Evolutionary conservation across 2,329 filamentous ascomycete genomes (phyloP).

Genomic region (Scolecobasidium constrictum): DNA sequence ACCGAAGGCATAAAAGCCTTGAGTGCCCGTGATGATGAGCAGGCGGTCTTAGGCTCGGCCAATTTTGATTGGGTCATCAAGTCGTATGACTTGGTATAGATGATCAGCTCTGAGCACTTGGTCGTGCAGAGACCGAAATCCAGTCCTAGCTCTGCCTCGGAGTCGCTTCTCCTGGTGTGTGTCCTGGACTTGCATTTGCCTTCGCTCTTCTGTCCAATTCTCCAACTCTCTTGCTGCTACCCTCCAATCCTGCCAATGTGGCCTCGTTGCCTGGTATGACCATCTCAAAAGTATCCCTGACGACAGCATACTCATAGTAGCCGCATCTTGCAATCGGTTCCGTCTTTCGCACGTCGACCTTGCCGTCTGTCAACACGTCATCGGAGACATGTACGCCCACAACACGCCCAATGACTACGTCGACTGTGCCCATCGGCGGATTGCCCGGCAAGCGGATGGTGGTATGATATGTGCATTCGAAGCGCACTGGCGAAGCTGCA

Average conservation of each 20-base stretch:
- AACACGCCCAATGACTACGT: constrained; percentile 47
- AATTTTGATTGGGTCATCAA: too few relatives aligned
- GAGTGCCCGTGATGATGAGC: too few relatives aligned
- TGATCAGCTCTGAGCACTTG: too few relatives aligned
- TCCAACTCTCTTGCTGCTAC: constrained; percentile 20
- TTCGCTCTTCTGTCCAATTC: constrained; percentile 3
- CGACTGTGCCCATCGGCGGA: constrained; percentile 45
- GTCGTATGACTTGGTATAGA: too few relatives aligned
- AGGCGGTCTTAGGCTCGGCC: too few relatives aligned
- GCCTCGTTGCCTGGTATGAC: constrained; percentile 30
- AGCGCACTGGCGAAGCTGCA: constrained; percentile 41
- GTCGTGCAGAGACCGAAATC: too few relatives aligned
- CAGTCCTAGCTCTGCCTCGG: too few relatives aligned
- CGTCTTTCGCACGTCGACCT: constrained; percentile 45
- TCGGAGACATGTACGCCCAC: constrained; percentile 48
- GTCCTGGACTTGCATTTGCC: too few relatives aligned
- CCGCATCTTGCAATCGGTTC: constrained; percentile 50
- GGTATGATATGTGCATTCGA: constrained; percentile 47
- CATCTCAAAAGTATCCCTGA: constrained; percentile 50
- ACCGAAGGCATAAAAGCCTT: too few relatives aligned
- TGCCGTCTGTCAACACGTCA: constrained; percentile 41
- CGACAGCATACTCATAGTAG: constrained; percentile 48
- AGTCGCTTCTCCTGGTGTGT: too few relatives aligned
- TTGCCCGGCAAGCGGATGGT: constrained; percentile 46
- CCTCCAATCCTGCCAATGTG: constrained; percentile 27